phyloP scores from a whole-genome alignment of 2,329 filamentous ascomycete genomes.

The Talaromyces sp. region DNA sequence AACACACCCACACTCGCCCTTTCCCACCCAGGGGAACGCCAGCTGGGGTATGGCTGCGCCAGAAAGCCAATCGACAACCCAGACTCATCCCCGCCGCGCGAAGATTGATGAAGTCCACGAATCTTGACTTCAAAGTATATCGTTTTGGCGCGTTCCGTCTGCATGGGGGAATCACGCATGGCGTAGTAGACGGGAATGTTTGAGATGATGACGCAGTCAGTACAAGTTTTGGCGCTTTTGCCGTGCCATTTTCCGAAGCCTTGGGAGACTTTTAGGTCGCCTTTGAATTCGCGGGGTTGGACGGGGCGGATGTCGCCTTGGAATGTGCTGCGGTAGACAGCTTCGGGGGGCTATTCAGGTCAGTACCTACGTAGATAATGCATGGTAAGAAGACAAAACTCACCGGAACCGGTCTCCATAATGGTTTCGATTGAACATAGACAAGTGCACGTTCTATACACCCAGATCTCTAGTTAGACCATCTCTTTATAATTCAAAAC shows the following conservation, averaged over 20 bases:
- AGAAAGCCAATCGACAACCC: conserved; percentile 56
- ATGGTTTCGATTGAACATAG: conserved; percentile 49
- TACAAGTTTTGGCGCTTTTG: conserved; percentile 36
- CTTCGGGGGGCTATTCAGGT: conserved; percentile 29
- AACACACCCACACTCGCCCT: conserved; percentile 57
- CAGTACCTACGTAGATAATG: neutral
- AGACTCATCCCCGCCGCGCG: conserved; percentile 40
- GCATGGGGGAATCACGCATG: conserved; percentile 45
- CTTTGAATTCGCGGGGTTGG: conserved; percentile 22
- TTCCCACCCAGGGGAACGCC: conserved; percentile 60
- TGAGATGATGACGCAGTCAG: conserved; percentile 50
- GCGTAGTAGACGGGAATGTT: conserved; percentile 55
- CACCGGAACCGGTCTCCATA: conserved; percentile 42
- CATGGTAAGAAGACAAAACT: neutral
- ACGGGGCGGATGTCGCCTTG: conserved; percentile 43
- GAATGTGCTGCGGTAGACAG: conserved; percentile 39
- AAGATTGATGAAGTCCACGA: conserved; percentile 31
- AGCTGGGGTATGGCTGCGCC: conserved; percentile 58
- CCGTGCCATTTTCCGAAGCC: conserved; percentile 41
- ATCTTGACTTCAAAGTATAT: conserved; percentile 59
- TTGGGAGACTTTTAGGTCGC: conserved; percentile 17
- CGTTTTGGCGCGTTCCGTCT: conserved; percentile 42
- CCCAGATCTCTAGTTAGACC: neutral
- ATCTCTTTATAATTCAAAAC: neutral
- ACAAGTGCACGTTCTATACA: conserved; percentile 47